Conservation (phyloP, 768 basidiomycete genomes). For the Pulveroboletus sp. region DNA sequence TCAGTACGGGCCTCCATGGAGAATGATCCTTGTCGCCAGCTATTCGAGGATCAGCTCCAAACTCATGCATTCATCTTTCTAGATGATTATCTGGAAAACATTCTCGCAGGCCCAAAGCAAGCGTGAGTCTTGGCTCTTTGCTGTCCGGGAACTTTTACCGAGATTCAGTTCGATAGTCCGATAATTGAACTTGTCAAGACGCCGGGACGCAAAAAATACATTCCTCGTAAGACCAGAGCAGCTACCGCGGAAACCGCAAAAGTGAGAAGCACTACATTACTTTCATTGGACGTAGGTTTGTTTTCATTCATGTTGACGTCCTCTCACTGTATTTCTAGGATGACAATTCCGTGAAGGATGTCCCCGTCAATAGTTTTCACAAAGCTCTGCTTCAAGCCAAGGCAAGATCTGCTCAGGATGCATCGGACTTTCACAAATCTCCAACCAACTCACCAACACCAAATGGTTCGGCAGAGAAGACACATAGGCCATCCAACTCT, state of each 20-base stretch:
- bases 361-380: slow-evolving; percentile 44
- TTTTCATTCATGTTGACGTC: background rate
- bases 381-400: slow-evolving; percentile 38
- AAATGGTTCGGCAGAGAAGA: background rate
- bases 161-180: slow-evolving; percentile 38
- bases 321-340: slow-evolving; percentile 30
- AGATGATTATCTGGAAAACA: slow-evolving; percentile 70
- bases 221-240: slow-evolving; percentile 47
- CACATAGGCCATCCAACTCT: background rate
- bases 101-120: slow-evolving; percentile 59
- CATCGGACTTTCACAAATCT: background rate
- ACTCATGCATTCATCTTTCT: slow-evolving; percentile 75
- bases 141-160: background rate
- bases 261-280: slow-evolving; percentile 35
- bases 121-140: slow-evolving; percentile 42
- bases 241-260: slow-evolving; percentile 39
- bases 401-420: slow-evolving; percentile 11
- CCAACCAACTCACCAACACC: background rate
- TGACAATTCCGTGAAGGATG: slow-evolving; percentile 35
- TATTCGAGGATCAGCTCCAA: slow-evolving; percentile 70
- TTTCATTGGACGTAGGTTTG: slow-evolving; percentile 44
- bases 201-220: slow-evolving; percentile 65
- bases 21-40: slow-evolving; percentile 64
- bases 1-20: slow-evolving; percentile 63
- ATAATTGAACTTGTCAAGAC: slow-evolving; percentile 82